Evolutionary conservation across 306 rosid genomes (phyloP).

Genomic region (Prinsepia uniflora): DNA sequence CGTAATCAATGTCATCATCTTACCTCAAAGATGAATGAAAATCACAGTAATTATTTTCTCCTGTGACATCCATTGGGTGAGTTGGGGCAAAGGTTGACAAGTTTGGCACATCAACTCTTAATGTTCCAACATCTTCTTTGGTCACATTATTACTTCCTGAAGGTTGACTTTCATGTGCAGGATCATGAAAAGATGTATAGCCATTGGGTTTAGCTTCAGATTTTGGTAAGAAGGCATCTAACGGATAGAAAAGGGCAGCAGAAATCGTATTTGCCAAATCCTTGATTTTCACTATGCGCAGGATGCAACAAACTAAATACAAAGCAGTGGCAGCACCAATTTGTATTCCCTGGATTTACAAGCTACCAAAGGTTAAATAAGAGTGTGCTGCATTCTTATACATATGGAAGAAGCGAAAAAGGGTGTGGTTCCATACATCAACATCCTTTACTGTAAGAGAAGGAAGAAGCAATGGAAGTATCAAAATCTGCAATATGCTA

Average conservation of each 20-base stretch:
- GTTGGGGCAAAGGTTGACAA: constrained; percentile 44
- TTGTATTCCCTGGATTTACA: constrained; percentile 59
- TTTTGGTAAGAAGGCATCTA: constrained; percentile 48
- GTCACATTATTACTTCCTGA: constrained; percentile 29
- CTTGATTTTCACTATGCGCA: constrained; percentile 84
- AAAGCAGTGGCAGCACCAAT: constrained; percentile 70
- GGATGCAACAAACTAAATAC: constrained; percentile 81
- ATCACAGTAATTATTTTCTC: constrained; percentile 37
- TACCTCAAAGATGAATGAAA: constrained; percentile 68
- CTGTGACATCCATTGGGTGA: constrained; percentile 28
- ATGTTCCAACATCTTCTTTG: constrained; percentile 27
- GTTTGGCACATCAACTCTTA: constrained; percentile 31
- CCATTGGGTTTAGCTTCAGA: constrained; percentile 51
- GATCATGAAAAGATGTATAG: constrained; percentile 34
- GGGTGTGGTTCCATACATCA: constrained; percentile 48
- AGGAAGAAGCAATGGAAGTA: constrained; percentile 86
- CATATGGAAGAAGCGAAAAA: constrained; percentile 18
- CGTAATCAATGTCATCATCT: constrained; percentile 2
- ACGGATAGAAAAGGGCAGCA: constrained; percentile 76
- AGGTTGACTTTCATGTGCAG: constrained; percentile 38
- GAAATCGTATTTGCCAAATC: constrained; percentile 85
- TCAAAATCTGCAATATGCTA: constrained; percentile 65
- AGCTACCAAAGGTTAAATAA: constrained; percentile 43
- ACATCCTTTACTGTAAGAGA: constrained; percentile 48
- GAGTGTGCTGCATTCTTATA: constrained; percentile 18